These are phyloP conservation scores for Gaeumannomyces tritici DNA, from an alignment of 2,329 filamentous ascomycete species.

Conservation along the genomic window DNA sequence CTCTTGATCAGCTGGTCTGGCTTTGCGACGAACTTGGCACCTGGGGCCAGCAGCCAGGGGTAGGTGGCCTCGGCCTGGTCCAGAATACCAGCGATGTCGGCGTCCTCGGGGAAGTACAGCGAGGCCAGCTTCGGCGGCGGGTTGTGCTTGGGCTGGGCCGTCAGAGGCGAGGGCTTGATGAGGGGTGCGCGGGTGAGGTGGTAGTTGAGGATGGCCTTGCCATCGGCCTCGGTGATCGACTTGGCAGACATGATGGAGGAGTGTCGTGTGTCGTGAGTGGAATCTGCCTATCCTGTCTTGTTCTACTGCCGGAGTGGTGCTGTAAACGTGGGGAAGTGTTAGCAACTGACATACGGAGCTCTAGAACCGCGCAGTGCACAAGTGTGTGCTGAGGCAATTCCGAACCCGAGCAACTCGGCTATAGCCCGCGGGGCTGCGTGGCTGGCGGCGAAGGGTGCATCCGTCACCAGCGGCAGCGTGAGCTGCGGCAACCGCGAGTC, in stretches of 20 bases:
- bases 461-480: background rate
- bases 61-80: constrained; percentile 94
- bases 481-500: background rate
- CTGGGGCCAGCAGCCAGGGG: constrained; percentile 81
- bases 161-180: constrained; percentile 96
- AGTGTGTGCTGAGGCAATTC: background rate
- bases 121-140: constrained; percentile 82
- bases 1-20: constrained; percentile 99
- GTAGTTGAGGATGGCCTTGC: constrained; percentile 99
- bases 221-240: constrained; percentile 96
- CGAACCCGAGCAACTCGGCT: background rate
- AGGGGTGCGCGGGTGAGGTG: constrained; percentile 95
- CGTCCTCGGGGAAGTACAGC: constrained; percentile 86
- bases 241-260: constrained; percentile 75
- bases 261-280: background rate
- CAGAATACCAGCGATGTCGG: constrained; percentile 72
- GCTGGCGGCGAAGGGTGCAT: background rate
- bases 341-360: background rate
- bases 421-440: background rate
- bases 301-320: background rate
- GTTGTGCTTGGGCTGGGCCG: constrained; percentile 79
- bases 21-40: constrained; percentile 94
- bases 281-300: background rate
- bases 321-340: background rate
- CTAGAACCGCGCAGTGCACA: background rate